Base-by-base conservation (phyloP, 495 filamentous ascomycete species). In the Penicillium herquei region DNA sequence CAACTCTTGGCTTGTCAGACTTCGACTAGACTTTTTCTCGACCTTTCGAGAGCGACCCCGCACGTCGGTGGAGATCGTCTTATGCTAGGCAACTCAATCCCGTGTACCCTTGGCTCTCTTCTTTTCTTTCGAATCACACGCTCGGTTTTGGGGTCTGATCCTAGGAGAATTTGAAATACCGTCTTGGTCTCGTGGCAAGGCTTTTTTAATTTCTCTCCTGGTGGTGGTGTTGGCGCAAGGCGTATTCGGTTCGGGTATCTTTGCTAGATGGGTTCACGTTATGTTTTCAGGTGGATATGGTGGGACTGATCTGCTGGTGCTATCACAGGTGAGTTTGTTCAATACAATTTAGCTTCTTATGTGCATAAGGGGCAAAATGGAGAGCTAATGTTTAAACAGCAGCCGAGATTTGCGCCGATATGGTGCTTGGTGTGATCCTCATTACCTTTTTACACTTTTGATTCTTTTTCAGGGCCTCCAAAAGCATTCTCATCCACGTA, bases 21-120 rank as follows among this genome's bases (percentile, higher is more conserved):
- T 60, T 59, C 54, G 47, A 58, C 57, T 58, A 64, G 55, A 12
- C 46, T 37, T 50, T 32, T 67, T 67, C 58, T 64, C 57, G 64
- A 64, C 31, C 12, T 49, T 61, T 61, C 50, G 41, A 31, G 49
- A 17, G 6, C 32, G 40, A 54, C 54, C 51, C 49, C 50, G 53
- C 59, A 58, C 59, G 39, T 42, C 54, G 47, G 17, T 34, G 13
- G 11, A 30, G 33, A 8, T 32, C 50, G 17, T 30, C 6, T 30
- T 41, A 43, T 26, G 39, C 50, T 14, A 9, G 16, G 21, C 52
- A 59, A 52, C 21, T 51, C 41, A 57, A 40, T 51, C 32, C 52
- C 14, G 43, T 32, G 9, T 37, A 37, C 12, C 12, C 34, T 13
- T 7, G 34, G 34, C 1, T 37, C 34, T 39, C 40, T 41, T 13